Evolutionary conservation across 164 flowering plant genomes (phyloP).

Genomic region (Warburgia ugandensis): DNA sequence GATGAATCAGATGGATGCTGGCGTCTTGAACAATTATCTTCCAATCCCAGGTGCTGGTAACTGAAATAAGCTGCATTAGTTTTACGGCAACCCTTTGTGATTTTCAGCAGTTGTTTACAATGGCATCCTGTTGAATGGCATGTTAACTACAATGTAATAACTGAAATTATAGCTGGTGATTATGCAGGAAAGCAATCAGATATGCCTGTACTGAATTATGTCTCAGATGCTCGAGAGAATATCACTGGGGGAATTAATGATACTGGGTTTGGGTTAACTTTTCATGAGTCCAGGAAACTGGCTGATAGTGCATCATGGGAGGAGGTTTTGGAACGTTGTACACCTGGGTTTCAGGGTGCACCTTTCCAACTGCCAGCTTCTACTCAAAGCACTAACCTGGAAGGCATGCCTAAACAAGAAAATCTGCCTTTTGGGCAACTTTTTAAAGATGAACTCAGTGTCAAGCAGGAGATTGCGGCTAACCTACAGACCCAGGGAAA

Average conservation of each 20-base stretch:
- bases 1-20: conserved; percentile 24
- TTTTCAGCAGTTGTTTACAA: no score
- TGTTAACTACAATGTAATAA: no score
- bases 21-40: conserved; percentile 20
- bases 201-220: conserved; percentile 24
- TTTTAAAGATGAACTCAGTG: conserved; percentile 24
- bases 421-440: conserved; percentile 27
- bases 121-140: no score
- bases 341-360: conserved; percentile 20
- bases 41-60: conserved; percentile 33
- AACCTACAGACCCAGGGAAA: conserved; percentile 22
- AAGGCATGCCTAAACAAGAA: conserved; percentile 28
- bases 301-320: conserved; percentile 44
- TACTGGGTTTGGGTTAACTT: conserved; percentile 21
- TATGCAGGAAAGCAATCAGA: conserved; percentile 35
- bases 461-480: conserved; percentile 26
- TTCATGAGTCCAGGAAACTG: conserved; percentile 22
- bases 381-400: conserved; percentile 17
- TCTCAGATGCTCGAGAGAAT: conserved; percentile 21
- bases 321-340: conserved; percentile 34
- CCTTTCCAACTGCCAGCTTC: conserved; percentile 29
- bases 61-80: background rate
- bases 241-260: conserved; percentile 13
- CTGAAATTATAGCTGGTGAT: conserved; percentile 29
- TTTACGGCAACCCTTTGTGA: no score